Base-by-base conservation (phyloP, 495 filamentous ascomycete genomes). In the Astrocystis sublimbata region DNA sequence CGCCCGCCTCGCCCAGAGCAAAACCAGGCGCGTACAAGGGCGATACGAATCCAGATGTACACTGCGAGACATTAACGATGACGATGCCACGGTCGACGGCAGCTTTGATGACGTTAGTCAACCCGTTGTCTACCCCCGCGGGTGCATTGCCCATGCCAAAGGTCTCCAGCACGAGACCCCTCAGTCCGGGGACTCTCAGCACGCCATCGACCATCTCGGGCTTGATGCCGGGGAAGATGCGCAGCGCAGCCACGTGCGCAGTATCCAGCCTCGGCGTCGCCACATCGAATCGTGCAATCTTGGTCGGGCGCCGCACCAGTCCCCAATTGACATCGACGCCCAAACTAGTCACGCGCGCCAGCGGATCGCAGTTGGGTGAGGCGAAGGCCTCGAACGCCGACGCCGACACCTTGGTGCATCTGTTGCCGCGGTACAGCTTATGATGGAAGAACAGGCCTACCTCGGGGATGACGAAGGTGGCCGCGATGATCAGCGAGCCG, bases 111-210 rank as follows among this genome's bases (percentile, higher is more conserved):
- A 96, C 90, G 36, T 87, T 87, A 45, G 90, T 96, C 72, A 98
- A 79, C 47, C 86, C 88, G 24, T 88, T 89, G 73, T 98, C 94
- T 35, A 86, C 86, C 6, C 91, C 91, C 33, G 86, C 87, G 2
- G 94, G 94, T 0, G 93, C 91, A 73, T 97, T 98, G 31, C 94
- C 94, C 63, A 93, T 90, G 31, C 94, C 94, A 74, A 97, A 98
- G 0, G 94, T 97, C 79, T 97, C 93, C 26, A 98, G 79, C 19
- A 98, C 87, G 42, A 98, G 75, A 0, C 94, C 94, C 52, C 88
- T 85, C 10, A 98, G 78, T 10, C 87, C 86, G 4, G 91, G 85
- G n/a, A 94, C 74, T 31, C 82, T 80, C 57, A 98, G 79, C 19
- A 98, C 92, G 6, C 88, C 89, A 71, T 96, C 91, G 13, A 98